Percentiles rank a stretch among this genome's conserved stretches.
These are phyloP conservation scores for Cajanus cajan DNA, from an alignment of 306 rosid genomes.

Conservation along the genomic window DNA sequence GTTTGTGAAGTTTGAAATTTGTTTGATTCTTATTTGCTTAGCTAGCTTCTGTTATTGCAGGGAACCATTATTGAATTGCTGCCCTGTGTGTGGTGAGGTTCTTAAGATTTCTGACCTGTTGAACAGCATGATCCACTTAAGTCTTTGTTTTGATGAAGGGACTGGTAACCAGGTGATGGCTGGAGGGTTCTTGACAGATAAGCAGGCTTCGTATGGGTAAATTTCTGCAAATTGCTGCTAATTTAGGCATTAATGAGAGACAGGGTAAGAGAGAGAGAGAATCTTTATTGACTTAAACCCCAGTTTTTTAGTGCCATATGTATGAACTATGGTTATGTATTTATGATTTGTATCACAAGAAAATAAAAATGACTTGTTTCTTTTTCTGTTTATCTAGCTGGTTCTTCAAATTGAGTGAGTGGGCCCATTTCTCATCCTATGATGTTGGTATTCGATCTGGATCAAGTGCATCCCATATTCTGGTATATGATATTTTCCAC, in stretches of 20 bases:
- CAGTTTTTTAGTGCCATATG: neutral
- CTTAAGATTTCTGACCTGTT: conserved; percentile 75
- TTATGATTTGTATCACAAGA: conserved; percentile 12
- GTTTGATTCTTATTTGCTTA: conserved; percentile 27
- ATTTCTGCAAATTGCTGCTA: conserved; percentile 26
- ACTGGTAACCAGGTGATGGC: conserved; percentile 97
- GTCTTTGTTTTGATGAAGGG: conserved; percentile 94
- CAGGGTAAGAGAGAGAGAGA: neutral
- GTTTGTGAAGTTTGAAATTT: neutral
- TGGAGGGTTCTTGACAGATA: conserved; percentile 95
- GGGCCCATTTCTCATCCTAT: conserved; percentile 90
- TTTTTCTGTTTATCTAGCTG: conserved; percentile 54
- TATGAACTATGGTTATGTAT: neutral
- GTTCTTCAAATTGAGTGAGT: conserved; percentile 93
- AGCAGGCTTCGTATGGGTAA: conserved; percentile 93
- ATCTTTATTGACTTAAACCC: neutral
- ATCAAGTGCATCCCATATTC: conserved; percentile 84
- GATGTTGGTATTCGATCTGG: conserved; percentile 91
- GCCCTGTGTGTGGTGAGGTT: conserved; percentile 97
- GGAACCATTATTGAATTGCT: conserved; percentile 78
- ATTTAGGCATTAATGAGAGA: neutral
- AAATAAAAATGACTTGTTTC: conserved; percentile 8
- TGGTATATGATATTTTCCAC: conserved; percentile 50
- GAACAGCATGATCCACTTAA: conserved; percentile 75
- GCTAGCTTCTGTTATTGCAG: conserved; percentile 50